A percentile compares a stretch with the other conserved stretches of the same genome.
phyloP scores from a whole-genome alignment of 2,329 filamentous ascomycete genomes.

The Cercospora zeina region DNA sequence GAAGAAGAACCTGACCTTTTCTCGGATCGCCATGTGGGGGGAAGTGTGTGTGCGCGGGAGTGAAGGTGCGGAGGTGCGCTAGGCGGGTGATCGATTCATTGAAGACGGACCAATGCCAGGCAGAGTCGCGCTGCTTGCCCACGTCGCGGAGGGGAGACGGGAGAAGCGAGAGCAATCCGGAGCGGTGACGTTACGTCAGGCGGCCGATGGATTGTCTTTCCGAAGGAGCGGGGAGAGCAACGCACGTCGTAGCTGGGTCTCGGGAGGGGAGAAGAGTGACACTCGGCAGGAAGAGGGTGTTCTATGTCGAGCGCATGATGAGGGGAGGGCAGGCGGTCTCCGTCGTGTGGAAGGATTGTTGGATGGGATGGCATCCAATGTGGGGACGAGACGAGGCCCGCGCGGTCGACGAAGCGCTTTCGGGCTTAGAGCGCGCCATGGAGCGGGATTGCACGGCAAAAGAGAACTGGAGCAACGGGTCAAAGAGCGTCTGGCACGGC shows the following conservation, averaged over 20 bases:
- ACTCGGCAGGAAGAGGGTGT: background rate
- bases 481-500: background rate
- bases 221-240: background rate
- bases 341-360: background rate
- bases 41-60: background rate
- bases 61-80: background rate
- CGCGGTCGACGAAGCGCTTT: slow-evolving; percentile 3
- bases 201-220: background rate
- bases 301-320: background rate
- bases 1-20: slow-evolving; percentile 50
- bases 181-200: background rate
- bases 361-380: slow-evolving; percentile 5
- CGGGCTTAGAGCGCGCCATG: background rate
- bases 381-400: background rate
- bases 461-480: background rate
- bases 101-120: background rate
- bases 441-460: background rate
- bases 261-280: background rate
- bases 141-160: background rate
- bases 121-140: background rate
- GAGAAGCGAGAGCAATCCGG: background rate
- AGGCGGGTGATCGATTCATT: background rate
- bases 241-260: background rate
- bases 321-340: background rate
- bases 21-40: slow-evolving; percentile 48